Evolutionary conservation across 331 rosid species (phyloP).

Genomic region (Telfairia occidentalis): DNA sequence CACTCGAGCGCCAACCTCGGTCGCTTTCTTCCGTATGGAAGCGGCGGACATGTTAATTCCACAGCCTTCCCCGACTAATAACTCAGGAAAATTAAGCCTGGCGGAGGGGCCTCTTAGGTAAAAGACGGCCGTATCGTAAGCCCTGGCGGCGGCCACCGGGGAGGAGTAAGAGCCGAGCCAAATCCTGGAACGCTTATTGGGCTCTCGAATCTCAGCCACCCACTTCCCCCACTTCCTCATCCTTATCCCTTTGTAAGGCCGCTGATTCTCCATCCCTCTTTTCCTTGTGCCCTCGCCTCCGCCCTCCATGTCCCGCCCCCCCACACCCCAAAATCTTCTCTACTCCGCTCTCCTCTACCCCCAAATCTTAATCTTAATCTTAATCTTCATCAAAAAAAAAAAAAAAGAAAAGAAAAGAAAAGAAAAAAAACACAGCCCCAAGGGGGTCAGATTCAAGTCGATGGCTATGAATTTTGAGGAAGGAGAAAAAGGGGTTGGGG

Average conservation of each 20-base stretch:
- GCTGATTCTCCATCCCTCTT: constrained; percentile 29
- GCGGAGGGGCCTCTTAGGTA: constrained; percentile 84
- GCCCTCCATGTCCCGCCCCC: constrained; percentile 15
- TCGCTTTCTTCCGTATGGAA: constrained; percentile 67
- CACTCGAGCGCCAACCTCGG: constrained; percentile 88
- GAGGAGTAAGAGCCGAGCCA: constrained; percentile 98
- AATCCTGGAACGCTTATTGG: constrained; percentile 89
- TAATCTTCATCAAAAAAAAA: constrained; percentile 13
- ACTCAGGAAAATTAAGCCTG: constrained; percentile 83
- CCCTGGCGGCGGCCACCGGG: constrained; percentile 88
- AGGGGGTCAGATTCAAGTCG: constrained; percentile 16
- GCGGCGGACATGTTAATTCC: constrained; percentile 70
- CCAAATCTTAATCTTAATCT: no score
- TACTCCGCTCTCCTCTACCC: neutral
- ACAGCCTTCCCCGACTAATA: constrained; percentile 25
- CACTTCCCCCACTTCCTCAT: constrained; percentile 99
- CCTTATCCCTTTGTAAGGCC: constrained; percentile 90
- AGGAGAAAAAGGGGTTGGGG: neutral
- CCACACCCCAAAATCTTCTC: neutral
- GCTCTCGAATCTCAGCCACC: constrained; percentile 99
- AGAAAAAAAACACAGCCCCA: no score
- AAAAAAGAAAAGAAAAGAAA: neutral
- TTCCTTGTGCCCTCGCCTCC: constrained; percentile 21
- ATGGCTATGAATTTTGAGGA: neutral
- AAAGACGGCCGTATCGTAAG: constrained; percentile 93